Percentiles rank a stretch among this genome's conserved stretches.
These are phyloP conservation scores for Citrus mangshanensis DNA, from an alignment of 345 rosid genomes.

Conservation along the genomic window DNA sequence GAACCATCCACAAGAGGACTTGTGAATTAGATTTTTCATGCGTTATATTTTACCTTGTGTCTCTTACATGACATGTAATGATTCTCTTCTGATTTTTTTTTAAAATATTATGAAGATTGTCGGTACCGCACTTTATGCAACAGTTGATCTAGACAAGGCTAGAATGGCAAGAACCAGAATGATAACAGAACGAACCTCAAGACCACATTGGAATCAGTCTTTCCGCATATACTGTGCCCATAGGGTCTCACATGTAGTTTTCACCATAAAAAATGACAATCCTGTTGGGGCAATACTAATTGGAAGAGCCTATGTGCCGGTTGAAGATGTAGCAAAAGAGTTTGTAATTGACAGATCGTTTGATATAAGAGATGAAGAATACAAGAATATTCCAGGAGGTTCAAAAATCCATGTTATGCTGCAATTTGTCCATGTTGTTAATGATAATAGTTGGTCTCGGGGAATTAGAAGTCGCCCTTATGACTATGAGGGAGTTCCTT, in stretches of 20 bases:
- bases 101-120: conserved; percentile 22
- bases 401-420: conserved; percentile 47
- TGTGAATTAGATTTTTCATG: not conserved
- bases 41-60: not conserved
- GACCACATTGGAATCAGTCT: conserved; percentile 49
- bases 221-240: conserved; percentile 72
- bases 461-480: conserved; percentile 39
- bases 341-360: conserved; percentile 33
- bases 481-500: conserved; percentile 44
- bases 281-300: conserved; percentile 54
- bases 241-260: conserved; percentile 41
- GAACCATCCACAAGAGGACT: not conserved
- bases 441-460: conserved; percentile 50
- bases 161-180: conserved; percentile 64
- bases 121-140: conserved; percentile 53
- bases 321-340: conserved; percentile 41
- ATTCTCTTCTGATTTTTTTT: not conserved
- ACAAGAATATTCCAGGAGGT: conserved; percentile 36
- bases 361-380: conserved; percentile 37
- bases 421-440: conserved; percentile 30
- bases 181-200: conserved; percentile 26
- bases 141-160: conserved; percentile 70
- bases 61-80: conserved; percentile 1
- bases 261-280: conserved; percentile 59
- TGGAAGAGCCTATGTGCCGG: conserved; percentile 75